Conservation (phyloP, 176 grass and related monocot species). For the Bonia amplexicaulis region DNA sequence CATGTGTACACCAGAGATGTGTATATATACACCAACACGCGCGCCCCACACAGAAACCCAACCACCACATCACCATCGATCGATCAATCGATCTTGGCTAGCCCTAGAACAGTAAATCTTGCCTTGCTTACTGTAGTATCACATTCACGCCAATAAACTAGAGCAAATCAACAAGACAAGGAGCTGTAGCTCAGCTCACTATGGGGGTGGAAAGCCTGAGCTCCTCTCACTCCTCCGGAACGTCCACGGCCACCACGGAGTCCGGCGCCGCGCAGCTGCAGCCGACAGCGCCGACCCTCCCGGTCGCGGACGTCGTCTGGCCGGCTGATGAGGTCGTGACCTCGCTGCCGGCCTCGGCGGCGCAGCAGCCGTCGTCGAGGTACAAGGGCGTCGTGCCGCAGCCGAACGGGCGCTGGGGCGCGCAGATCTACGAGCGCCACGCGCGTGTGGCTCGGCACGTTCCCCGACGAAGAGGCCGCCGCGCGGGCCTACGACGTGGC, state of each 20-base stretch:
- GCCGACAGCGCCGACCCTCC: not conserved
- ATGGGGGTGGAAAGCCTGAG: conserved; percentile 40
- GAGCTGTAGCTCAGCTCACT: not conserved
- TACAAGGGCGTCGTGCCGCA: conserved; percentile 98
- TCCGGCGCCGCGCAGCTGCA: conserved; percentile 5
- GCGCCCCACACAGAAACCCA: not conserved
- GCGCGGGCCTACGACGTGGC: conserved; percentile 90
- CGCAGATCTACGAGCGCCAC: conserved; percentile 99
- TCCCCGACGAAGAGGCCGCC: conserved; percentile 48
- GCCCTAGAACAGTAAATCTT: conserved; percentile 30
- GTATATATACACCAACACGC: not conserved
- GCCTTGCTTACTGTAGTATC: not conserved
- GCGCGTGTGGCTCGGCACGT: conserved; percentile 98
- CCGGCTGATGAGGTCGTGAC: conserved; percentile 21
- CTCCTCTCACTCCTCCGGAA: conserved; percentile 24
- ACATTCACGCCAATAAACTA: conserved; percentile 1
- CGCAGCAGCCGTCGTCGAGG: conserved; percentile 40
- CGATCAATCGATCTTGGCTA: not conserved
- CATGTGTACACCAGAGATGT: not conserved
- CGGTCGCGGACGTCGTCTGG: not conserved
- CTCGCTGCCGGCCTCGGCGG: conserved; percentile 16
- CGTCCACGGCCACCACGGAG: conserved; percentile 48
- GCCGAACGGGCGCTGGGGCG: conserved; percentile 95
- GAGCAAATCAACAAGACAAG: not conserved
- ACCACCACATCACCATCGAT: not conserved